Evolutionary conservation across 2,329 filamentous ascomycete species (phyloP).

Genomic region (Colletotrichum gloeosporioides): DNA sequence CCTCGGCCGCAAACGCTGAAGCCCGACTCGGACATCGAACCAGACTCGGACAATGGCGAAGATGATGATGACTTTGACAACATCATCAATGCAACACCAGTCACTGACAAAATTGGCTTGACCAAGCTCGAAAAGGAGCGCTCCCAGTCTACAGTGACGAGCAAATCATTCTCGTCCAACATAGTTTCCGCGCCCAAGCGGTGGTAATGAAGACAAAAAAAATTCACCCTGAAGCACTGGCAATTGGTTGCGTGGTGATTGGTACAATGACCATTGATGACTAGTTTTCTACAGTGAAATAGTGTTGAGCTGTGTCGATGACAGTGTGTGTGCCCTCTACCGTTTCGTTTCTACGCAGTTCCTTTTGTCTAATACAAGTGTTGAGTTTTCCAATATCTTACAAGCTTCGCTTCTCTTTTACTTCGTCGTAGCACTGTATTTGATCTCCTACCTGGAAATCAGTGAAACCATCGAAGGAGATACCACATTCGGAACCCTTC

Average conservation of each 20-base stretch:
- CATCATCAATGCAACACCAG: slow-evolving; percentile 89
- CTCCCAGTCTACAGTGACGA: slow-evolving; percentile 51
- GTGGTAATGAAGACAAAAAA: slow-evolving; percentile 36
- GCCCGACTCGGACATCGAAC: slow-evolving; percentile 71
- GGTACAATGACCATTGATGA: neutral
- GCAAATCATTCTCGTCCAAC: slow-evolving; percentile 56
- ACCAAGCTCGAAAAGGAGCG: slow-evolving; percentile 62
- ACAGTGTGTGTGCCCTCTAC: neutral
- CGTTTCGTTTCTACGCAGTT: neutral
- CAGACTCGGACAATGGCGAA: slow-evolving; percentile 71
- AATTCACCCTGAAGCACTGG: neutral
- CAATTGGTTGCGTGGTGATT: neutral
- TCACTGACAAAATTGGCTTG: slow-evolving; percentile 83
- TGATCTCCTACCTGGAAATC: slow-evolving; percentile 82
- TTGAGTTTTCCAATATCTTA: slow-evolving; percentile 26
- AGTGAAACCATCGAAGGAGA: slow-evolving; percentile 82
- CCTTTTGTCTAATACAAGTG: neutral
- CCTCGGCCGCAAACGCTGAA: slow-evolving; percentile 59
- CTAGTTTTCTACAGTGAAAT: slow-evolving; percentile 4
- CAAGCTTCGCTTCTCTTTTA: slow-evolving; percentile 67
- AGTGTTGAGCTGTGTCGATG: neutral
- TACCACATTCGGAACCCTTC: slow-evolving; percentile 93
- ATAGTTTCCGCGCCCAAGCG: slow-evolving; percentile 53
- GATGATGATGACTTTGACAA: slow-evolving; percentile 86
- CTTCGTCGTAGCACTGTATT: slow-evolving; percentile 87